Base-by-base conservation (phyloP, 305 asterid genomes). In the Ajuga reptans region DNA sequence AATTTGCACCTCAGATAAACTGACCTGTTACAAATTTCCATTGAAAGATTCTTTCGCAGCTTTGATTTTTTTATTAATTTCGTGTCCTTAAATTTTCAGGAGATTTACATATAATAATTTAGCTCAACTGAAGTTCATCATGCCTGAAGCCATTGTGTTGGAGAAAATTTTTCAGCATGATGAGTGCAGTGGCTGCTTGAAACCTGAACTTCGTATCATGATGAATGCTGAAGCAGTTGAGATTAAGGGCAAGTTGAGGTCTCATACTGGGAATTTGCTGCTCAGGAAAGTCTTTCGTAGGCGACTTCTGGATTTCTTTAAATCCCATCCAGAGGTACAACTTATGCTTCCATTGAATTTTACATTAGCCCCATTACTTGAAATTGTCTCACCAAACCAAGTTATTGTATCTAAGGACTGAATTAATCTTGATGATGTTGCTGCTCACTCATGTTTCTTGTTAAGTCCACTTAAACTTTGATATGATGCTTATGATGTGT, bases 141-240 rank as follows among this genome's bases (percentile, higher is more conserved):
- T 90, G 83, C 99, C 96, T 2, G 97, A 89, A 85, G 96, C 86
- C 15, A 81, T 93, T 31, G 86, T 82, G 78, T 14, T 93, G 6
- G 87, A 79, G 81, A 90, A 84, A 79, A 69, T 79, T 34, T 84
- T 87, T 68, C 80, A 58, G 43, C 84, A 17, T 14, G 99, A 93
- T 55, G 99, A 90, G 75, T 78, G 78, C 37, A 87, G 96, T 0
- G 33, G 75, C 61, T 87, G 96, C 77, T 87, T 90, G 97, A 89
- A 74, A 75, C 96, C 97, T 0, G 96, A 86, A 78, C 71, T 83
- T 42, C 75, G 68, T 4, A 73, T 78, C 4, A 47, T 73, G 18
- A 67, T 83, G 73, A 72, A 75, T 59, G 68, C 58, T 59, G 79
- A 85, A 64, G 83, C 84, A 2, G 52, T 84, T 69, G 84, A 72